phyloP scores from a whole-genome alignment of 257 asterid species.

The Solanum rostratum region DNA sequence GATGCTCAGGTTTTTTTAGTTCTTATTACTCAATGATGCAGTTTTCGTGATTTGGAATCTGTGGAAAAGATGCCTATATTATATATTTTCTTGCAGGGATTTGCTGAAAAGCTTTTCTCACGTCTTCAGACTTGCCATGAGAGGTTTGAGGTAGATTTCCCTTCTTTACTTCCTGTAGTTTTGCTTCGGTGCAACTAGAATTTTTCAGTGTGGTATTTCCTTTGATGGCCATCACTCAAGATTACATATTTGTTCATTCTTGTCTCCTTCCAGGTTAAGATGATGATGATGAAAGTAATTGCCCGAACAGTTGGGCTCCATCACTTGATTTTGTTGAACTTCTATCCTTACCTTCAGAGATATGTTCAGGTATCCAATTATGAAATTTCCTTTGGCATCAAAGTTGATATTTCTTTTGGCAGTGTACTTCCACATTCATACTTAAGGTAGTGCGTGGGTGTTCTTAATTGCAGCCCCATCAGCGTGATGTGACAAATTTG shows the following conservation, averaged over 20 bases:
- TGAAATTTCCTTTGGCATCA: neutral
- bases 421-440: neutral
- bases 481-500: constrained; percentile 63
- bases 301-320: constrained; percentile 85
- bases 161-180: neutral
- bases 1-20: constrained; percentile 68
- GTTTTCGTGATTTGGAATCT: constrained; percentile 1
- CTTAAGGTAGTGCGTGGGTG: neutral
- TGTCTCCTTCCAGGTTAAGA: constrained; percentile 44
- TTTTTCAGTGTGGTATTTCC: neutral
- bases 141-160: constrained; percentile 58
- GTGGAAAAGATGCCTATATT: neutral
- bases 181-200: neutral
- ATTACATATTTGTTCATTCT: neutral
- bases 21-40: neutral
- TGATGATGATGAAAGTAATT: constrained; percentile 88
- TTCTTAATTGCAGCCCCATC: constrained; percentile 63
- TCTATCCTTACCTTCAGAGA: constrained; percentile 72
- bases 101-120: constrained; percentile 83
- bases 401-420: neutral
- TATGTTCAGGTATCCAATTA: constrained; percentile 64
- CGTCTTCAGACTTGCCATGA: constrained; percentile 60
- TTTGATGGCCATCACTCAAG: neutral
- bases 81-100: constrained; percentile 45
- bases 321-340: constrained; percentile 56